These are phyloP conservation scores for Phytophthora aleatoria DNA, from an alignment of 352 stramenopile species.

Conservation along the genomic window DNA sequence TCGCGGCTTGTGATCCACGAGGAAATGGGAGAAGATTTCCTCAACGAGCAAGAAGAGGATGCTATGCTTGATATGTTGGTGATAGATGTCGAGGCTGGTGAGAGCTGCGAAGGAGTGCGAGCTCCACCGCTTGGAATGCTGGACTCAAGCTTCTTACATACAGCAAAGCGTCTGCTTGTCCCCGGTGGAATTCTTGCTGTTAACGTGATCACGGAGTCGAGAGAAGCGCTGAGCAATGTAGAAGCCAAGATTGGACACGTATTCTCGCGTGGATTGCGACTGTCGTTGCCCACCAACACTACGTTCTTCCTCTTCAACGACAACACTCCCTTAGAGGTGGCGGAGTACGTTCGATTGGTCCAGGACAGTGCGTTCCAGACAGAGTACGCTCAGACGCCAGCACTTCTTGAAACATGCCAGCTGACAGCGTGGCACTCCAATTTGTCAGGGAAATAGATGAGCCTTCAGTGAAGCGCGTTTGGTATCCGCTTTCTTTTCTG, in stretches of 20 bases:
- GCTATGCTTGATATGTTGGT: slow-evolving; percentile 49
- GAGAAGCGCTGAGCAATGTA: slow-evolving; percentile 32
- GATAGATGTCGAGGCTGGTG: slow-evolving; percentile 71
- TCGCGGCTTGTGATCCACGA: slow-evolving; percentile 43
- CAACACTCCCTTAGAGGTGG: neutral
- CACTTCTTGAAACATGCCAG: slow-evolving; percentile 24
- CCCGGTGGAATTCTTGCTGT: slow-evolving; percentile 47
- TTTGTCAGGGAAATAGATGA: slow-evolving; percentile 1
- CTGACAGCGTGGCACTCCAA: slow-evolving; percentile 20
- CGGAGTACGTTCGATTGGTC: slow-evolving; percentile 22
- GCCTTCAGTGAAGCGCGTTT: slow-evolving; percentile 15
- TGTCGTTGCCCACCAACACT: slow-evolving; percentile 43
- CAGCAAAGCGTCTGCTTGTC: slow-evolving; percentile 32
- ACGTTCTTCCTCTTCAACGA: slow-evolving; percentile 50
- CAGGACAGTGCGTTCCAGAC: slow-evolving; percentile 29
- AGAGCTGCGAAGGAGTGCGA: slow-evolving; percentile 35
- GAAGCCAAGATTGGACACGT: slow-evolving; percentile 31
- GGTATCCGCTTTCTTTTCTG: slow-evolving; percentile 1
- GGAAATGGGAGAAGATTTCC: slow-evolving; percentile 49
- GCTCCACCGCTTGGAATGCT: slow-evolving; percentile 56
- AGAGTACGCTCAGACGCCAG: slow-evolving; percentile 28
- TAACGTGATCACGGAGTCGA: slow-evolving; percentile 63
- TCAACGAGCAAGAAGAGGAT: slow-evolving; percentile 26
- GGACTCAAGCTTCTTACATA: slow-evolving; percentile 37
- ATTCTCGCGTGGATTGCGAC: slow-evolving; percentile 38